Base-by-base conservation (phyloP, 345 rosid species). In the Mallotus nudiflorus region DNA sequence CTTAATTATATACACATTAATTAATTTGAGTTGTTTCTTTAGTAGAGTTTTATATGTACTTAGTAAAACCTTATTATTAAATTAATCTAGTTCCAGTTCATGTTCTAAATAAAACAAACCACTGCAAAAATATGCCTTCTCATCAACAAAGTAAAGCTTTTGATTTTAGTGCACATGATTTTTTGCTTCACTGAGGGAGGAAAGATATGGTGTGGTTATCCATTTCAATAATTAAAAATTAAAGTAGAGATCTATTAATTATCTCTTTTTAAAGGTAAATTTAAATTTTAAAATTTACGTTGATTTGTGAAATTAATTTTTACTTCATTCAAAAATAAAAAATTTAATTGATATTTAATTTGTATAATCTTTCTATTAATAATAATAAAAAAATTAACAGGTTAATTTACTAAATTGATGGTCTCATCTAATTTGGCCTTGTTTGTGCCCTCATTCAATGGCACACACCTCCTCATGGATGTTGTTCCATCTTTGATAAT, bases 341-440 rank as follows among this genome's bases (percentile, higher is more conserved):
- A 39, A 4, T 4, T 39, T 39, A 39, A 4, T 9, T 4, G 42
- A 22, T 13, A 53, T 45, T 35, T 44, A 39, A 22, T 8, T 27
- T 11, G 15, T 13, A 44, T 42, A 39, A n/a, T n/a, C n/a, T n/a
- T n/a, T n/a, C n/a, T n/a, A n/a, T n/a, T n/a, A n/a, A n/a, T n/a
- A n/a, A n/a, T n/a, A n/a, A n/a, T n/a, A n/a, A n/a, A n/a, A n/a
- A n/a, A n/a, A n/a, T n/a, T n/a, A n/a, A n/a, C n/a, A n/a, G n/a
- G n/a, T 39, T 44, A 18, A 3, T 44, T 13, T 59, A 0, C 53
- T 65, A 4, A 11, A 12, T 33, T 39, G 27, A 71, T 69, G 73
- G 72, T 52, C 63, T 75, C 64, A 67, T 76, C 59, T 10, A 39
- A 46, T 40, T 65, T 69, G 55, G 59, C 46, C 25, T 40, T 58